Base-by-base conservation (phyloP, 2,329 filamentous ascomycete species). In the Emmonsiellopsis sp. region DNA sequence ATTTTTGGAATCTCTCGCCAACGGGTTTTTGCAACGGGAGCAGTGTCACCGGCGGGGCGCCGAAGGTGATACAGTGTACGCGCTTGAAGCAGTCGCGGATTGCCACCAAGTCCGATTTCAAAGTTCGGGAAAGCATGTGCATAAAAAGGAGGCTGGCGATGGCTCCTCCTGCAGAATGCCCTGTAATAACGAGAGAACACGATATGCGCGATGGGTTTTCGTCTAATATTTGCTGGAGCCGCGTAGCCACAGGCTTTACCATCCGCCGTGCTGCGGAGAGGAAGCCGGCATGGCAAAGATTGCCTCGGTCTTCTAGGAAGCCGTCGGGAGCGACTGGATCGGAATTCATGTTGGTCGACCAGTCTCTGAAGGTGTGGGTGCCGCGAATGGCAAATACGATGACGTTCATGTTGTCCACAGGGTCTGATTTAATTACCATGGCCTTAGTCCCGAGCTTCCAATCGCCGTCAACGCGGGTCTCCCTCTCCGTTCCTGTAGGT, bases 331-430 rank as follows among this genome's bases (percentile, higher is more conserved):
- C 76, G 0, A 79, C 75, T 0, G 88, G 88, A 0, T 79, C 81
- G 1, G 80, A 80, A 49, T 87, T 82, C 52, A 93, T 78, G 66
- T 95, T 94, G 45, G 93, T 86, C 1, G 86, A 80, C 89, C 89
- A 95, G 70, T 95, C 89, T 73, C 87, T 83, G 61, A 93, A 87
- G 6, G 82, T 86, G 26, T 88, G 82, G 0, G 84, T 89, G 16
- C 89, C 89, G 16, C 89, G 82, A 57, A 95, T 87, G 11, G 89
- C 88, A 62, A 95, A 87, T 9, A 94, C 85, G 53, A 95, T 85
- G 15, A 85, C 84, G 64, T 87, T 82, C 73, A 85, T 83, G 62
- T 88, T 78, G 63, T 93, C 88, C 65, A 90, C 82, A 1, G 87
- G 82, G 0, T 91, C 78, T 0, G 85, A 89, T 64, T 91, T 92